Conservation (phyloP, 768 basidiomycete species). For the Coprinopsis sp. region DNA sequence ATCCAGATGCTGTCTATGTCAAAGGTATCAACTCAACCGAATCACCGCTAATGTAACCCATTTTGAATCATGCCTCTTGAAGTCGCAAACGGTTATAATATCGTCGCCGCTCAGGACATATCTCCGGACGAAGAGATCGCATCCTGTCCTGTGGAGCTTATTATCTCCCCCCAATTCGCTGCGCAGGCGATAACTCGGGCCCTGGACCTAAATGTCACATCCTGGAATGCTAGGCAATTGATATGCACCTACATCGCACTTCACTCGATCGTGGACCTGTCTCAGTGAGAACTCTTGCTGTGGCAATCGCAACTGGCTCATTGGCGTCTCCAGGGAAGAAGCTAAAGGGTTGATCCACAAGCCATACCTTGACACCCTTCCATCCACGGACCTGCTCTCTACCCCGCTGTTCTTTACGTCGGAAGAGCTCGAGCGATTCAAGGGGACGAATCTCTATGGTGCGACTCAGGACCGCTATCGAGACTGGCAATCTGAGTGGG, state of each 20-base stretch:
- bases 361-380: conserved; percentile 68
- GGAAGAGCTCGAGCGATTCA: conserved; percentile 58
- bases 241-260: conserved; percentile 50
- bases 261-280: conserved; percentile 11
- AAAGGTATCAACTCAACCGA: conserved; percentile 35
- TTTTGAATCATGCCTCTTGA: conserved; percentile 16
- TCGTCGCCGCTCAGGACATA: conserved; percentile 47
- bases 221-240: conserved; percentile 58
- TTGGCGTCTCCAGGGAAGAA: conserved; percentile 12
- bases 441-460: conserved; percentile 77
- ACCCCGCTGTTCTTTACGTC: conserved; percentile 73
- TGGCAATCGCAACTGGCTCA: neutral
- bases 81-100: conserved; percentile 39
- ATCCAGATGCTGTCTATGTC: conserved; percentile 38
- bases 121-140: conserved; percentile 51
- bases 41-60: neutral
- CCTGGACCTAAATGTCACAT: conserved; percentile 18
- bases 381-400: conserved; percentile 46
- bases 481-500: conserved; percentile 64
- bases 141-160: conserved; percentile 62
- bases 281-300: conserved; percentile 5
- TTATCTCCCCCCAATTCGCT: conserved; percentile 54
- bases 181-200: conserved; percentile 34
- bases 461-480: conserved; percentile 65
- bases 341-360: conserved; percentile 35